A percentile compares a stretch with the other conserved stretches of the same genome.
These are phyloP conservation scores for Alopecurus myosuroides DNA, from an alignment of 176 grass and related monocot genomes.

Conservation along the genomic window DNA sequence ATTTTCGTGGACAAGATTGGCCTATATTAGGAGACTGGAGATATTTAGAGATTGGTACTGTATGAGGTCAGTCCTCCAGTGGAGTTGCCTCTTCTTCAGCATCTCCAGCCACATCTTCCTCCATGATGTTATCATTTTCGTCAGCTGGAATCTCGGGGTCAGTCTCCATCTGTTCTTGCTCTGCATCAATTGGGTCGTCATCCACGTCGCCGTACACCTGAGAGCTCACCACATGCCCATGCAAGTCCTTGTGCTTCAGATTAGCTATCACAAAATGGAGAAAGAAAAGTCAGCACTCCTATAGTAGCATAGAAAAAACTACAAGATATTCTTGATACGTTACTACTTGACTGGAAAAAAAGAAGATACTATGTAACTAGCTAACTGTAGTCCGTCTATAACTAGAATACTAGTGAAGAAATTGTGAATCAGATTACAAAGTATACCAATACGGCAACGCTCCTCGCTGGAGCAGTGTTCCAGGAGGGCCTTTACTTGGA, in stretches of 20 bases:
- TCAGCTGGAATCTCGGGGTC: background rate
- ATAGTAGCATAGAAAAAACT: background rate
- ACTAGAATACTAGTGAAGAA: background rate
- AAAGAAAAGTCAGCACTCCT: background rate
- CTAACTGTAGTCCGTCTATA: background rate
- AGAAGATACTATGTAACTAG: background rate
- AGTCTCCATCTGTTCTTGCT: conserved; percentile 31
- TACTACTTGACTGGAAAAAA: background rate
- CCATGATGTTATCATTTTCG: conserved; percentile 34
- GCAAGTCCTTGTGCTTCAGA: conserved; percentile 81
- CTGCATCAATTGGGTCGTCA: conserved; percentile 15
- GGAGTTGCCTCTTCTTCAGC: background rate
- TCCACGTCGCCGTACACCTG: conserved; percentile 60
- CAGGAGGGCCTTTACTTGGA: conserved; percentile 75
- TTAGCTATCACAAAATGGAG: conserved; percentile 34
- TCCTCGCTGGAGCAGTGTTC: conserved; percentile 54
- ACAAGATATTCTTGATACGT: background rate
- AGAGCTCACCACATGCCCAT: conserved; percentile 74
- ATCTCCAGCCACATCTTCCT: conserved; percentile 28
- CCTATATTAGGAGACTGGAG: background rate
- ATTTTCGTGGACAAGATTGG: background rate
- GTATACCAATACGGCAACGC: conserved; percentile 53
- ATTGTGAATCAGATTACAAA: background rate
- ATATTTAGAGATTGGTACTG: conserved; percentile 12
- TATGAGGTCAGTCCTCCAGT: conserved; percentile 24